Conservation (phyloP, 225 moss, liverwort and hornwort species). For the Straminergon stramineum region DNA sequence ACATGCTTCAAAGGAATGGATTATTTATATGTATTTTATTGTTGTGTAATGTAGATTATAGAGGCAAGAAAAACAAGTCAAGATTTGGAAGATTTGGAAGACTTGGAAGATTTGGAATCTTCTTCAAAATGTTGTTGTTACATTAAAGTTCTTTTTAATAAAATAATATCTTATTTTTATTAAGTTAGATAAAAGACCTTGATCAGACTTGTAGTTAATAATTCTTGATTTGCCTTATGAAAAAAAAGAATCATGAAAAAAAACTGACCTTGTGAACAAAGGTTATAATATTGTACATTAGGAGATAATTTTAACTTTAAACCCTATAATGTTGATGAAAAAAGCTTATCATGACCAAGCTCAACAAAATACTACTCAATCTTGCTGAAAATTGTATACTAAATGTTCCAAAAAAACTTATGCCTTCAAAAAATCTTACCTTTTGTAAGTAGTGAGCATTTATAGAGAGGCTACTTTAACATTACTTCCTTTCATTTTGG, state of each 20-base stretch:
- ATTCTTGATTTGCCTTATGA: background rate
- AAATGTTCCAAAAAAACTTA: background rate
- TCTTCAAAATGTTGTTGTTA: background rate
- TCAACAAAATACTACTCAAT: background rate
- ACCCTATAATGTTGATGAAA: background rate
- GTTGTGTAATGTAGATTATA: background rate
- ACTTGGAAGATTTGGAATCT: background rate
- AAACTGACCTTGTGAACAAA: background rate
- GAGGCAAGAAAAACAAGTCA: background rate
- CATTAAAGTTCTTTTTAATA: rapidly evolving
- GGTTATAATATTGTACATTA: background rate
- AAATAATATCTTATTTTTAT: background rate
- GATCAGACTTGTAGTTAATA: background rate
- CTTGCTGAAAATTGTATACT: background rate
- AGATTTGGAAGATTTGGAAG: background rate
- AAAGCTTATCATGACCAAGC: background rate
- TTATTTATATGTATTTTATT: background rate
- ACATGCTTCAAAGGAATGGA: no score
- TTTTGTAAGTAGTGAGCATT: background rate
- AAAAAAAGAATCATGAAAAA: background rate
- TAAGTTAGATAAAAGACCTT: background rate
- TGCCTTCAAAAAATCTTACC: background rate
- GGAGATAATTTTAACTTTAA: background rate
- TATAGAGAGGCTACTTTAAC: background rate
- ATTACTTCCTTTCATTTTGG: no score